Conservation (phyloP, 352 stramenopile species). For the Aphanomyces astaci region DNA sequence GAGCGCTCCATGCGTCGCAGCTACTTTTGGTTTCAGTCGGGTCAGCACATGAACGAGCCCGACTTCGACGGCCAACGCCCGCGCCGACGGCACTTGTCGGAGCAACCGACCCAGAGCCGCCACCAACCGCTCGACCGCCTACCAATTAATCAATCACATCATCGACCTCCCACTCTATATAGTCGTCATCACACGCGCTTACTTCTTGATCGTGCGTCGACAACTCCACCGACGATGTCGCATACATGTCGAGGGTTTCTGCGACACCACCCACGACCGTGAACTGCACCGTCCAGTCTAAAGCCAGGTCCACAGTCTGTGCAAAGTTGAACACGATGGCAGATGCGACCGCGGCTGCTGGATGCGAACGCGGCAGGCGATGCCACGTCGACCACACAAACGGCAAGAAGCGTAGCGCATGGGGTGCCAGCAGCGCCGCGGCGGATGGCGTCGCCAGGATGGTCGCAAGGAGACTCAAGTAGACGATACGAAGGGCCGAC, state of each 20-base stretch:
- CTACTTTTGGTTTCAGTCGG: conserved; percentile 29
- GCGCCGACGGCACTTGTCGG: conserved; percentile 48
- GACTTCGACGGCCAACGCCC: conserved; percentile 50
- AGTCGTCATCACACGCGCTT: not conserved
- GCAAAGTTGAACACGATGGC: conserved; percentile 68
- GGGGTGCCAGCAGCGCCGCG: conserved; percentile 42
- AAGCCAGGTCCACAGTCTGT: conserved; percentile 34
- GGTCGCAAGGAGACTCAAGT: conserved; percentile 58
- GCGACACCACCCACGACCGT: conserved; percentile 59
- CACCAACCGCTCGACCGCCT: conserved; percentile 55
- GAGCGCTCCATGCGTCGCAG: not conserved
- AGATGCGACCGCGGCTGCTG: conserved; percentile 46
- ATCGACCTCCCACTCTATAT: not conserved
- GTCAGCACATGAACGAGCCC: conserved; percentile 55
- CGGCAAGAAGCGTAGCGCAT: conserved; percentile 45
- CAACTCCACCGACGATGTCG: too few relatives aligned
- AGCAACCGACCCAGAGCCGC: conserved; percentile 54
- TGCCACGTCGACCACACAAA: conserved; percentile 58
- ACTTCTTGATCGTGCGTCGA: conserved; percentile 25
- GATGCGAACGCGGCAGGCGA: conserved; percentile 30
- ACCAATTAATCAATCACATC: conserved; percentile 7
- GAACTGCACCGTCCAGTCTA: conserved; percentile 62
- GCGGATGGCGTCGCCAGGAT: conserved; percentile 45
- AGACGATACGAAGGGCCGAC: conserved; percentile 42
- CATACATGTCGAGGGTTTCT: conserved; percentile 49